Base-by-base conservation (phyloP, 2,329 filamentous ascomycete genomes). In the Ramularia endophylla region DNA sequence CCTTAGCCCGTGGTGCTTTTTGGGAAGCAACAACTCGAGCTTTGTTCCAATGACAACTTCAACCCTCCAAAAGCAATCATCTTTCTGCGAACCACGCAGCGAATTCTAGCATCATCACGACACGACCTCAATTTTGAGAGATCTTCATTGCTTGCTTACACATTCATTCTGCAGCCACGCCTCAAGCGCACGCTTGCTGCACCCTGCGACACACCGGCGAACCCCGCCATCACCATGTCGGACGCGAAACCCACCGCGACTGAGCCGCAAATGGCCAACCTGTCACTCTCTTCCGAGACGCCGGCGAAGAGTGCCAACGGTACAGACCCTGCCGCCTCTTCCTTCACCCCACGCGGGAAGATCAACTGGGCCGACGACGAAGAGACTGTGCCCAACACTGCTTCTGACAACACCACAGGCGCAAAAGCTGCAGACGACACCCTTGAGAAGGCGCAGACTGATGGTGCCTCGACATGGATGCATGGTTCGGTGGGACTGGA, bases 401-500 rank as follows among this genome's bases (percentile, higher is more conserved):
- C 41, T 12, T 29, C 46, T 13, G 40, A 54, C 39, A 44, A 51
- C 39, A 52, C 58, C n/a, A 56, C 58, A 28, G 44, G 42, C 8
- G 34, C n/a, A n/a, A 44, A 27, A 20, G 42, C 48, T 27, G 29
- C 38, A 35, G 38, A 32, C 36, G 29, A 28, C 34, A 44, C 13
- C 4, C n/a, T 57, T 16, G 49, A 44, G 8, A 41, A 46, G 27
- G 50, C 56, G n/a, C 57, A 61, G 44, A 50, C 40, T 6, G 74
- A 78, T 57, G 74, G 74, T 43, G 65, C 68, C 11, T 62, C 63
- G 9, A 56, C 57, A 29, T 61, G 57, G 37, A 61, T 66, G 46
- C 61, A 62, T 44, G 66, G 63, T 36, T 61, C 57, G 20, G 59
- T 66, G 8, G 68, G 81, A 8, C 54, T 65, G 7, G 67, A 78